Base-by-base conservation (phyloP, 2,329 filamentous ascomycete genomes). In the Polychaeton citri region DNA sequence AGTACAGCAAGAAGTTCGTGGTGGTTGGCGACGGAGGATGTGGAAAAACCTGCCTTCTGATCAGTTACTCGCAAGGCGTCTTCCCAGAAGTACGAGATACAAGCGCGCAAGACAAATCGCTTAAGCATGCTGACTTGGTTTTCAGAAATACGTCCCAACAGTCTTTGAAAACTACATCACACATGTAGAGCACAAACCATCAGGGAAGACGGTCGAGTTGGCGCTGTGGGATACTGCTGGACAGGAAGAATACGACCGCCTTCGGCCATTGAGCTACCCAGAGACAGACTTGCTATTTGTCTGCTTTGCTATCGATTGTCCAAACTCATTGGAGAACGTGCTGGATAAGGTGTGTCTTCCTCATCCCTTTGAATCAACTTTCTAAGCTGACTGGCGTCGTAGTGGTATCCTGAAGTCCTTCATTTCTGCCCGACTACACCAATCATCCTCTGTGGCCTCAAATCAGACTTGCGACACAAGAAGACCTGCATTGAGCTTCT, bases 161-260 rank as follows among this genome's bases (percentile, higher is more conserved):
- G 90, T 98, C 35, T 98, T 98, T 60, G 90, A 98, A 58, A 98
- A 98, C 69, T 98, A 98, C 74, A 96, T 98, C 65, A 95, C 90
- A 37, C 88, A 94, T 61, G 92, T 88, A 38, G 81, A 79, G 41
- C 90, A 98, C 64, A 76, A 78, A 45, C 75, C 78, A 31, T 83
- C 81, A 9, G 87, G 88, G 55, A 96, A 95, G 71, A 87, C 81
- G 39, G 86, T 98, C 48, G 90, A 98, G 66, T 75, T 98, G 42
- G 90, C 90, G 28, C 73, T 98, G 35, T 98, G 90, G 90, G 90
- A 98, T 63, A 98, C 90, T 19, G 90, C 90, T 51, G 90, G 90
- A 26, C 90, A 98, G 63, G 90, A 98, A 63, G 90, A 96, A 65
- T 98, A 98, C 60, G 90, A 98, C 68, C 79, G 90, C 51, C 70